Conservation (phyloP, 345 rosid species). For the Nasturtium officinale region DNA sequence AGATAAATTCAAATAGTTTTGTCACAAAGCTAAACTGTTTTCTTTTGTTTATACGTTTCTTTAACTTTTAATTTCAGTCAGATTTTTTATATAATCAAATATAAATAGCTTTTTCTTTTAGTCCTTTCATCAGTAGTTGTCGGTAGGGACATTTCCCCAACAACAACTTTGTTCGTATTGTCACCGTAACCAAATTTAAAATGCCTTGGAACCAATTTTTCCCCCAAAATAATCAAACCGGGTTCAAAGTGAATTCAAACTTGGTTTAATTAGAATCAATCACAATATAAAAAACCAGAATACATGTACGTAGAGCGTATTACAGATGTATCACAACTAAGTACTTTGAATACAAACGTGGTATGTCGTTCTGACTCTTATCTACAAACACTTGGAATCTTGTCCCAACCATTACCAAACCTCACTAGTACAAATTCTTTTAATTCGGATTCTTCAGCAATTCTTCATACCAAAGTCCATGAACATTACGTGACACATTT, state of each 20-base stretch:
- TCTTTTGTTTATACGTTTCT: conserved; percentile 22
- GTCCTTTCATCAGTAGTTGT: conserved; percentile 27
- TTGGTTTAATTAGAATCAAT: background rate
- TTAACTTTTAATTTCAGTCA: background rate
- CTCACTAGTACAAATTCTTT: background rate
- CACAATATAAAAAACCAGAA: background rate
- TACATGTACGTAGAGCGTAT: background rate
- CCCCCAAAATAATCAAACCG: background rate
- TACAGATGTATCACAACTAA: conserved; percentile 10
- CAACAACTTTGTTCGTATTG: conserved; percentile 28
- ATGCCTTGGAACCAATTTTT: background rate
- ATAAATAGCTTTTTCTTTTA: conserved; percentile 19
- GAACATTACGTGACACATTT: conserved; percentile 60
- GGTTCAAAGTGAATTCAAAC: background rate
- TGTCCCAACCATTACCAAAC: conserved; percentile 9
- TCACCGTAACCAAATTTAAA: background rate
- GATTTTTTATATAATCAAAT: conserved; percentile 14
- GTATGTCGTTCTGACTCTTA: conserved; percentile 8
- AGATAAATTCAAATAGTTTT: background rate
- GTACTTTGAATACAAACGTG: conserved; percentile 27
- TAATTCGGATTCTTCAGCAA: conserved; percentile 40
- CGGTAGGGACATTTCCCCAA: conserved; percentile 27
- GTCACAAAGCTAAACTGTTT: conserved; percentile 10
- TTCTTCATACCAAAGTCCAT: conserved; percentile 64
- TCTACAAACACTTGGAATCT: conserved; percentile 18